A percentile compares a stretch with the other conserved stretches of the same genome.
Evolutionary conservation across 2,329 filamentous ascomycete genomes (phyloP).

Genomic region (Hypoxylon sp.): DNA sequence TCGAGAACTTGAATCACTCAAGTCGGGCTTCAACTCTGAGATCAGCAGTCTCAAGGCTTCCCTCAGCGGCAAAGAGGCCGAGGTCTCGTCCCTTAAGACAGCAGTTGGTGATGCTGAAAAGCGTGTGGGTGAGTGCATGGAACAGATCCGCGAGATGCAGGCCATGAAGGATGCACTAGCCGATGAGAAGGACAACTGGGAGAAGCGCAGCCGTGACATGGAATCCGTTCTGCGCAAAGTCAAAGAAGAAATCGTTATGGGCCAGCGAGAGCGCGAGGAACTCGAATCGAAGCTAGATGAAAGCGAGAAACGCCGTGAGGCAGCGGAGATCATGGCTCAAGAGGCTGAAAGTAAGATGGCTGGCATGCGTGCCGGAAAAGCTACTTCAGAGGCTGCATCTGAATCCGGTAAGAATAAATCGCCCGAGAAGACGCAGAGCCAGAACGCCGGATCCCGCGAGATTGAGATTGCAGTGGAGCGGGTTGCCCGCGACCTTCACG

Average conservation of each 20-base stretch:
- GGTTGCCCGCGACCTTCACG: constrained; percentile 92
- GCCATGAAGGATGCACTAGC: constrained; percentile 78
- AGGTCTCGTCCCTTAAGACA: constrained; percentile 87
- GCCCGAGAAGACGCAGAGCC: constrained; percentile 58
- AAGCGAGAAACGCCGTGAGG: constrained; percentile 79
- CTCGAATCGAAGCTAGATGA: constrained; percentile 83
- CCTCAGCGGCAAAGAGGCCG: constrained; percentile 91
- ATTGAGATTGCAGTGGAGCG: constrained; percentile 90
- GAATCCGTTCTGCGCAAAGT: constrained; percentile 84
- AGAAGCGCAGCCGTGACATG: constrained; percentile 87
- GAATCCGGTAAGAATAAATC: constrained; percentile 52
- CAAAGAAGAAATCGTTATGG: constrained; percentile 83
- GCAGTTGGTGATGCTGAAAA: constrained; percentile 93
- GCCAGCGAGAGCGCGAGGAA: constrained; percentile 85
- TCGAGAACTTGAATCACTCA: constrained; percentile 91
- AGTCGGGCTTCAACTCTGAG: constrained; percentile 90
- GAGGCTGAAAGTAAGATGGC: constrained; percentile 83
- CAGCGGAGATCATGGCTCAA: constrained; percentile 81
- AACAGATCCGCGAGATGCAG: constrained; percentile 84
- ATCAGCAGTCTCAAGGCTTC: constrained; percentile 95
- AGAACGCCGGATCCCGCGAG: constrained; percentile 65
- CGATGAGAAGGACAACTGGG: constrained; percentile 85
- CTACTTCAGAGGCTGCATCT: constrained; percentile 56
- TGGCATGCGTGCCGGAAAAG: constrained; percentile 76
- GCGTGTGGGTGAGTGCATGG: constrained; percentile 87